phyloP scores from a whole-genome alignment of 768 basidiomycete species.

The Leccinum ochraceum region DNA sequence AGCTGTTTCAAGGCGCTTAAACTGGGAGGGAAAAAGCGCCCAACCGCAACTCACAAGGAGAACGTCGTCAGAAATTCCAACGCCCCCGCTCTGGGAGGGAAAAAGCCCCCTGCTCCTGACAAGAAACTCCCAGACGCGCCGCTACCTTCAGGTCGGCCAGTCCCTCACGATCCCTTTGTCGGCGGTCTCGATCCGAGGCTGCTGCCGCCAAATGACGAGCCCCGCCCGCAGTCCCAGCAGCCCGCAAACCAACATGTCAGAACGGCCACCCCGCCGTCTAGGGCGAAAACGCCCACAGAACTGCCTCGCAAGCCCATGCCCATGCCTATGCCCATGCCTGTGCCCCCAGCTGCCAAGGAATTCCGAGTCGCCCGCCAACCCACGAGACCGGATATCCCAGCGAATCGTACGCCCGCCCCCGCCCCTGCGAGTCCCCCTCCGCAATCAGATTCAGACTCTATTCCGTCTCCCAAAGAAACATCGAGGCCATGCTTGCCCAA shows the following conservation, averaged over 20 bases:
- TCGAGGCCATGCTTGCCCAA: slow-evolving; percentile 8
- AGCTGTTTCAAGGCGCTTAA: too few species aligned
- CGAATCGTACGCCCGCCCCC: slow-evolving; percentile 19
- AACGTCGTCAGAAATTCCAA: slow-evolving; percentile 34
- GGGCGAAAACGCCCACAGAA: neutral
- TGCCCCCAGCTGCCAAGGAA: slow-evolving; percentile 26
- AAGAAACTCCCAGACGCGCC: slow-evolving; percentile 20
- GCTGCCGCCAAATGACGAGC: slow-evolving; percentile 9
- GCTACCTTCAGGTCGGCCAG: neutral
- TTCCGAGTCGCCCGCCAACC: slow-evolving; percentile 22
- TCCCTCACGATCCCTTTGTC: slow-evolving; percentile 38
- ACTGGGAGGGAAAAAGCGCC: slow-evolving; percentile 25
- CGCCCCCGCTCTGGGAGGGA: slow-evolving; percentile 33
- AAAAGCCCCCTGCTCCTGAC: slow-evolving; percentile 7
- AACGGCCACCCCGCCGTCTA: neutral
- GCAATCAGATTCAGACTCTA: slow-evolving; percentile 38
- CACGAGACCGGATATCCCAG: slow-evolving; percentile 11
- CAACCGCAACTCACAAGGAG: neutral
- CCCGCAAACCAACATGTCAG: slow-evolving; percentile 8
- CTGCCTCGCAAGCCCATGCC: slow-evolving; percentile 18
- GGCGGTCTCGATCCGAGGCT: slow-evolving; percentile 42
- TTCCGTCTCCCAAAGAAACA: slow-evolving; percentile 12
- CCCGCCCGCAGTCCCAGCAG: slow-evolving; percentile 8
- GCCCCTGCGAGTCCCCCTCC: slow-evolving; percentile 20
- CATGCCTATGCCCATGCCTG: slow-evolving; percentile 35